Percentiles rank a stretch among this genome's conserved stretches.
phyloP scores from a whole-genome alignment of 495 filamentous ascomycete species.

The Coniosporium apollinis region DNA sequence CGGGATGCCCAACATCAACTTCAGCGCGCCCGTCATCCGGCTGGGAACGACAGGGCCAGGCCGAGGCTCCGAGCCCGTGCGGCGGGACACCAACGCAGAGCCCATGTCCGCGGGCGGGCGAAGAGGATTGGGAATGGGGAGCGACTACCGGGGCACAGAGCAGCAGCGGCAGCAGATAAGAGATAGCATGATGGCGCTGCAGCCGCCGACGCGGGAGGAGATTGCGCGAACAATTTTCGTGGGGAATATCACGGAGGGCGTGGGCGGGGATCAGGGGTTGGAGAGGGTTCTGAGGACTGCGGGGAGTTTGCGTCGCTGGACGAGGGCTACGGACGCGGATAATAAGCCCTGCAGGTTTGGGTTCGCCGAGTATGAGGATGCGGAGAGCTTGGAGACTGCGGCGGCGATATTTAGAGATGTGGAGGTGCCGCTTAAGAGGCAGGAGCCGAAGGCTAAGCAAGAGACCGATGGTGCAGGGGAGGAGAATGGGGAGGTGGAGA shows the following conservation, averaged over 20 bases:
- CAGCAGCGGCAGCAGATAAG: conserved; percentile 50
- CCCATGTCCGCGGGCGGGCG: conserved; percentile 26
- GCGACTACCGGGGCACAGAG: conserved; percentile 40
- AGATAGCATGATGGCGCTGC: conserved; percentile 59
- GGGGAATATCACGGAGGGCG: conserved; percentile 64
- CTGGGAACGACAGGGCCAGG: conserved; percentile 55
- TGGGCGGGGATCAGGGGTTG: conserved; percentile 62
- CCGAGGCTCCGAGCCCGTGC: conserved; percentile 42
- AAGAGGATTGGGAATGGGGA: conserved; percentile 49
- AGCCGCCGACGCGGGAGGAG: conserved; percentile 80
- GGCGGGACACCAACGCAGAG: conserved; percentile 30
- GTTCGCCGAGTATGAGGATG: conserved; percentile 93
- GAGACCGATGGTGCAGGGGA: conserved; percentile 28
- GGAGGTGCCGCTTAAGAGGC: conserved; percentile 67
- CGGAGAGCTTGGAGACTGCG: conserved; percentile 71
- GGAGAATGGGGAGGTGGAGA: conserved; percentile 46
- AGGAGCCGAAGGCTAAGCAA: conserved; percentile 31
- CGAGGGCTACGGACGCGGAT: conserved; percentile 62
- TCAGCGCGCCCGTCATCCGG: conserved; percentile 91
- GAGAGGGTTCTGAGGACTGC: conserved; percentile 66
- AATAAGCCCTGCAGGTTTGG: conserved; percentile 79
- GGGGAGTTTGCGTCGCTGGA: conserved; percentile 72
- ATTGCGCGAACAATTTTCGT: conserved; percentile 81
- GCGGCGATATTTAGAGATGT: conserved; percentile 58
- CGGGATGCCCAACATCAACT: conserved; percentile 96